These are phyloP conservation scores for Daldinia grandis DNA, from an alignment of 495 filamentous ascomycete species.

Conservation along the genomic window DNA sequence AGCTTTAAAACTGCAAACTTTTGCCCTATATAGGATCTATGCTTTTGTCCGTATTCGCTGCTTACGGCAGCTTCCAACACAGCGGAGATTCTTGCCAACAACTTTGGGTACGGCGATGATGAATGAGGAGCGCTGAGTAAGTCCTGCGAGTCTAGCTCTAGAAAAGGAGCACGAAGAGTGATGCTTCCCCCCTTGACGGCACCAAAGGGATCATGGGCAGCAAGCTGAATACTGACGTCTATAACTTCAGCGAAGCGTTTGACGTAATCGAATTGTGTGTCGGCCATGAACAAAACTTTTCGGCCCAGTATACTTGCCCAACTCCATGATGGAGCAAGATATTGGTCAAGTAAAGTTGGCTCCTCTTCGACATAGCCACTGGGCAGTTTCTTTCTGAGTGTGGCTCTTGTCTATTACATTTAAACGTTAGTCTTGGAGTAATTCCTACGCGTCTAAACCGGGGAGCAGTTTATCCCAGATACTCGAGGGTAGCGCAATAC, in stretches of 20 bases:
- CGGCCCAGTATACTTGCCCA: slow-evolving; percentile 41
- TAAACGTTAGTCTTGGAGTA: not conserved
- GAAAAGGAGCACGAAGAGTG: slow-evolving; percentile 30
- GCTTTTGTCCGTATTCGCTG: slow-evolving; percentile 32
- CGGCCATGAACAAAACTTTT: slow-evolving; percentile 19
- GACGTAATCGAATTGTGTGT: slow-evolving; percentile 25
- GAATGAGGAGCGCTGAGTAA: slow-evolving; percentile 13
- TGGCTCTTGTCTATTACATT: not conserved
- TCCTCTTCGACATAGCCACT: slow-evolving; percentile 2
- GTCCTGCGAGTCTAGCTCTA: slow-evolving; percentile 17
- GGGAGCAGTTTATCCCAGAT: not conserved
- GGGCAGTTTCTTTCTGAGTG: slow-evolving; percentile 1
- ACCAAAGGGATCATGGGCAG: slow-evolving; percentile 36
- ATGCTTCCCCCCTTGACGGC: slow-evolving; percentile 33
- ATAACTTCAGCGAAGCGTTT: slow-evolving; percentile 34
- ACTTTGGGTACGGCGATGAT: not conserved
- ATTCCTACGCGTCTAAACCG: not conserved
- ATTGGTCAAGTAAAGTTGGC: slow-evolving; percentile 1
- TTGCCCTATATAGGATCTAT: slow-evolving; percentile 28
- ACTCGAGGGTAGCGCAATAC: not conserved
- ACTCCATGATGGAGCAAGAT: slow-evolving; percentile 46
- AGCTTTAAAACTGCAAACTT: slow-evolving; percentile 35
- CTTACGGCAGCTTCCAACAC: not conserved
- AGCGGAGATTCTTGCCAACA: not conserved
- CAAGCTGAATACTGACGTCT: slow-evolving; percentile 19